These are phyloP conservation scores for Porcisia hertigi DNA, from an alignment of 208 protist genomes.

Conservation along the genomic window DNA sequence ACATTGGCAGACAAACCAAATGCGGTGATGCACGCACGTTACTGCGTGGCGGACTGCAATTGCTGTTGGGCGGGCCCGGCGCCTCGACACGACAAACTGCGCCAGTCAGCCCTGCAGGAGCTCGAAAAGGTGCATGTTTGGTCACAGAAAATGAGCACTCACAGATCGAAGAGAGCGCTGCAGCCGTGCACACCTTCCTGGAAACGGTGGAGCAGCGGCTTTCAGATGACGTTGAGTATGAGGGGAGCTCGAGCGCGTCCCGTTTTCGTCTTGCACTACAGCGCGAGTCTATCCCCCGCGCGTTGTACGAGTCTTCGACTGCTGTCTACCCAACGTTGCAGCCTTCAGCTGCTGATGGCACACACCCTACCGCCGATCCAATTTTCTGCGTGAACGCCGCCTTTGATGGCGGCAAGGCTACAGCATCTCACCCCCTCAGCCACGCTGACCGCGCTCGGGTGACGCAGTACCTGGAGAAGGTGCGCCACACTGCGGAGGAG, in stretches of 20 bases:
- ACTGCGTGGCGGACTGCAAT: constrained; percentile 4
- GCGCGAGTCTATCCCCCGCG: constrained; percentile 5
- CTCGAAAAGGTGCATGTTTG: background rate
- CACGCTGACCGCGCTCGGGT: constrained; percentile 6
- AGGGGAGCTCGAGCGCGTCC: background rate
- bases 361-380: background rate
- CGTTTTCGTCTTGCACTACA: constrained; percentile 9
- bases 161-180: background rate
- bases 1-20: too few relatives aligned
- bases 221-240: background rate
- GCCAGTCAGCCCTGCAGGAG: background rate
- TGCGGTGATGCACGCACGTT: background rate
- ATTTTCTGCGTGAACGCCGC: background rate
- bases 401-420: background rate
- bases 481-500: constrained; percentile 5
- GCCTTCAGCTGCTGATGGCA: background rate
- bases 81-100: background rate
- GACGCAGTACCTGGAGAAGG: constrained; percentile 15
- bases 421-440: background rate
- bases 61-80: background rate
- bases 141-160: background rate
- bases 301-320: constrained; percentile 9
- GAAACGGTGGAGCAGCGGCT: constrained; percentile 14
- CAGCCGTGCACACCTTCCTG: constrained; percentile 31
- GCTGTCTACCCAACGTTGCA: constrained; percentile 7